Evolutionary conservation across 2,329 filamentous ascomycete genomes (phyloP).

Genomic region (Exophiala mesophila): DNA sequence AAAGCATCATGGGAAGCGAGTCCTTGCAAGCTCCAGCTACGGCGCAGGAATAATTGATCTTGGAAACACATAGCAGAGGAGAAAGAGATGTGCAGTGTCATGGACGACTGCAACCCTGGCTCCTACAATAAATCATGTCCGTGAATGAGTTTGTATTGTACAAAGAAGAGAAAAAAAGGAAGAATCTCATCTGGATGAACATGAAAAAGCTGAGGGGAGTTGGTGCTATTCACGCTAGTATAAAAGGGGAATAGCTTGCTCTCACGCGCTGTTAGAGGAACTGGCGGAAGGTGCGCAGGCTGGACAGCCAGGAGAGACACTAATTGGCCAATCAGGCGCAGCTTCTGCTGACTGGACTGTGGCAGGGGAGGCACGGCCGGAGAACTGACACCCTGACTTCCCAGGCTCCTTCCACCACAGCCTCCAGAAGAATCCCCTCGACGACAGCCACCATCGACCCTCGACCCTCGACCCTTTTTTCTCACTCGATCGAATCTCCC

Average conservation of each 20-base stretch:
- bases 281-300: too few relatives aligned
- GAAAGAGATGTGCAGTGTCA: constrained; percentile 41
- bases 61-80: constrained; percentile 59
- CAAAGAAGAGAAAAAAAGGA: constrained; percentile 33
- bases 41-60: constrained; percentile 49
- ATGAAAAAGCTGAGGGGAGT: constrained; percentile 23
- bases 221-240: background rate
- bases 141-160: constrained; percentile 50
- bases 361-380: too few relatives aligned
- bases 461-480: too few relatives aligned
- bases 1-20: constrained; percentile 49
- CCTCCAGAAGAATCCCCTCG: too few relatives aligned
- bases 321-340: too few relatives aligned
- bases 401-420: too few relatives aligned
- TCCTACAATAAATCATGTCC: constrained; percentile 65
- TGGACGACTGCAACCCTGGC: constrained; percentile 34
- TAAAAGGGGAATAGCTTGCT: background rate
- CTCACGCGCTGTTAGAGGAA: too few relatives aligned
- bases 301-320: too few relatives aligned
- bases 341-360: too few relatives aligned
- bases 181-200: constrained; percentile 16
- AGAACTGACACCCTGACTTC: too few relatives aligned
- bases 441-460: too few relatives aligned
- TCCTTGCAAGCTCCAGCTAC: constrained; percentile 63
- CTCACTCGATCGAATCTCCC: too few relatives aligned